Base-by-base conservation (phyloP, 2,329 filamentous ascomycete species). In the Grosmannia penicillata region DNA sequence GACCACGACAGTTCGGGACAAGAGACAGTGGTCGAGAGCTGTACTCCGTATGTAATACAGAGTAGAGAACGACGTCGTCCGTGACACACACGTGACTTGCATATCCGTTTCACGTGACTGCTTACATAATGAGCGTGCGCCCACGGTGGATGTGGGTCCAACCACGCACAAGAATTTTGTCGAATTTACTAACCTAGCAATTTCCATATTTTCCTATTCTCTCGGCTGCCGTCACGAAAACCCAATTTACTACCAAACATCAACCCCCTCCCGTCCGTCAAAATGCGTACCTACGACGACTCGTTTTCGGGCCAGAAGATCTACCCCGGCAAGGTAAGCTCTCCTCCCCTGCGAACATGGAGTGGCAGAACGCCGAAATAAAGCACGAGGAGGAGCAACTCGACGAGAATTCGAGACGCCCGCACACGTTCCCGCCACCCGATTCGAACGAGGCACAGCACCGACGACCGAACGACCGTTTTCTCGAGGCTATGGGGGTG, bases 281-380 rank as follows among this genome's bases (percentile, higher is more conserved):
- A 62, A 59, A 76, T 76, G 72, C 70, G 72, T 63, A 74, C 70
- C 59, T 76, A 76, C 72, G 72, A 76, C 63, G 72, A 76, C 61
- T 60, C 63, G 51, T 76, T 76, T 65, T 75, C 72, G 58, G 72
- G 72, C 59, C 66, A 69, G 68, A 73, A 67, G 66, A 76, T 75
- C 53, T 76, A 75, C 70, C 72, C 71, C 61, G 72, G 72, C 59
- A 76, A 76, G 72, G 72, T 76, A 71, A 63, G 68, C 44, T 39
- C 5, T 22, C 24, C n/a, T n/a, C n/a, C n/a, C n/a, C n/a, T 19
- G 21, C 21, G 14, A 31, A 26, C 8, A 31, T 28, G 24, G 31
- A 25, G 23, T 17, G 40, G 37, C 36, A 37, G 36, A 29, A 45
- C 34, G n/a, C n/a, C n/a, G n/a, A n/a, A n/a, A n/a, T n/a, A n/a